Conservation (phyloP, 2,329 filamentous ascomycete genomes). For the Cladophialophora carrionii region DNA sequence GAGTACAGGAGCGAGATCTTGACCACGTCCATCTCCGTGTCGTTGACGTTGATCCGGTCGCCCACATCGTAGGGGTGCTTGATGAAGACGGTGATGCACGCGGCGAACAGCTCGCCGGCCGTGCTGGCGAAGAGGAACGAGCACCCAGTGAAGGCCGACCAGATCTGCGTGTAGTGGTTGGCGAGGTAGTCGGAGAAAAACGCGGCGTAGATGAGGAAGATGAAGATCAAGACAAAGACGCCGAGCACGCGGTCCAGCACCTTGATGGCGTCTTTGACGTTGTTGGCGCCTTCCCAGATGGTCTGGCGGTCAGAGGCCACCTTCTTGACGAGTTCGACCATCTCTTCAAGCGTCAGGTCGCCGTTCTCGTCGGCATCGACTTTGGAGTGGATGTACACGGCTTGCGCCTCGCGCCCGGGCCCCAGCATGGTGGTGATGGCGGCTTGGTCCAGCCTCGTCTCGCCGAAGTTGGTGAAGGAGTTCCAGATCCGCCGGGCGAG, state of each 20-base stretch:
- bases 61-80: conserved; percentile 43
- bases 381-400: conserved; percentile 41
- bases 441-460: conserved; percentile 37
- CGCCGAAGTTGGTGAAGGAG: conserved; percentile 39
- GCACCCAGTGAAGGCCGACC: conserved; percentile 29
- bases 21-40: conserved; percentile 39
- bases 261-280: conserved; percentile 44
- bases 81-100: conserved; percentile 40
- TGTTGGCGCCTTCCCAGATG: conserved; percentile 41
- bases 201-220: conserved; percentile 31
- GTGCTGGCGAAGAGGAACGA: conserved; percentile 40
- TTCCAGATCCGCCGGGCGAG: conserved; percentile 44
- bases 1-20: conserved; percentile 45
- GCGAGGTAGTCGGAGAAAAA: conserved; percentile 32
- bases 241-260: conserved; percentile 43
- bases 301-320: conserved; percentile 41
- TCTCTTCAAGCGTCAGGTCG: conserved; percentile 44
- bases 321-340: conserved; percentile 41
- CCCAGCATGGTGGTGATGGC: conserved; percentile 42
- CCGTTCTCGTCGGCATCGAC: conserved; percentile 44
- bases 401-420: conserved; percentile 35
- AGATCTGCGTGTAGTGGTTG: conserved; percentile 28
- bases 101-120: conserved; percentile 38
- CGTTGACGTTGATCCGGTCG: conserved; percentile 42
- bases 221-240: conserved; percentile 35